phyloP scores from a whole-genome alignment of 208 protist species.

The Trypanosoma rangeli region DNA sequence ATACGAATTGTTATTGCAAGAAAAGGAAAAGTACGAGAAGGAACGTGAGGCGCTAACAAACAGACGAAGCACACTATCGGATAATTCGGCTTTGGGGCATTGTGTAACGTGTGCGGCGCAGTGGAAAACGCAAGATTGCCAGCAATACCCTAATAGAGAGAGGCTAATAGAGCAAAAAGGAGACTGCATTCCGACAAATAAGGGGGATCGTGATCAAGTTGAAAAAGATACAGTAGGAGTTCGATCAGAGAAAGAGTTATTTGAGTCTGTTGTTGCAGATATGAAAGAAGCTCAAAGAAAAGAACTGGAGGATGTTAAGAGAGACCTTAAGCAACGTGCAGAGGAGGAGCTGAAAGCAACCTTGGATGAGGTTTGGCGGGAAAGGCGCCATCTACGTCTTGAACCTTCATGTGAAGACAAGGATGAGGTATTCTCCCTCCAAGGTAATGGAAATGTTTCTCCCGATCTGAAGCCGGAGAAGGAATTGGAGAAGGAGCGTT shows the following conservation, averaged over 20 bases:
- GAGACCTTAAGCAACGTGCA: conserved; percentile 43
- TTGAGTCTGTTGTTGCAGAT: conserved; percentile 11
- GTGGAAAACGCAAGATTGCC: not conserved
- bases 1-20: not conserved
- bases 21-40: conserved; percentile 8
- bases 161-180: not conserved
- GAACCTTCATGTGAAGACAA: not conserved
- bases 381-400: conserved; percentile 13
- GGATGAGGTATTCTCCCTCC: conserved; percentile 1
- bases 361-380: conserved; percentile 45
- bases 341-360: conserved; percentile 55
- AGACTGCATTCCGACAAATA: not conserved
- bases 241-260: conserved; percentile 21
- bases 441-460: not conserved
- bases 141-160: not conserved
- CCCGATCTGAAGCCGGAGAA: conserved; percentile 3
- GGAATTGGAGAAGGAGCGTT: not conserved
- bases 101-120: not conserved
- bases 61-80: not conserved
- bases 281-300: conserved; percentile 37
- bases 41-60: not conserved
- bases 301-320: conserved; percentile 46
- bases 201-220: not conserved
- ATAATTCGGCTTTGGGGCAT: not conserved
- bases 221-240: conserved; percentile 6